phyloP scores from a whole-genome alignment of 176 grass and related monocot genomes.

The maize (Zea mays) region Zm-B73-REFERENCE-NAM-5.0 NC_050096.1:275112001-275112500 shows the following conservation, averaged over 20 bases:
- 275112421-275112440: slow-evolving; percentile 29
- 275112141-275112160: slow-evolving; percentile 95
- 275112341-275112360: slow-evolving; percentile 5
- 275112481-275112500: neutral
- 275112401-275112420: slow-evolving; percentile 24
- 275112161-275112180: slow-evolving; percentile 96
- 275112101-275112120: slow-evolving; percentile 97
- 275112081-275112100: slow-evolving; percentile 68
- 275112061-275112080: slow-evolving; percentile 27
- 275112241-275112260: slow-evolving; percentile 80
- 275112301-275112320: slow-evolving; percentile 94
- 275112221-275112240: slow-evolving; percentile 98
- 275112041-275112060: neutral
- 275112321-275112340: slow-evolving; percentile 40
- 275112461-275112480: slow-evolving; percentile 16
- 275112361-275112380: neutral
- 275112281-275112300: slow-evolving; percentile 99
- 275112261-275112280: slow-evolving; percentile 84
- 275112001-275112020: slow-evolving; percentile 35
- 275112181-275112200: slow-evolving; percentile 99
- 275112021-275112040: slow-evolving; percentile 27
- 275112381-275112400: slow-evolving; percentile 6
- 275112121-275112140: slow-evolving; percentile 86
- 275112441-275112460: slow-evolving; percentile 21
- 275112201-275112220: slow-evolving; percentile 97